These are phyloP conservation scores for Lomentospora prolificans DNA, from an alignment of 2,329 filamentous ascomycete species.

Conservation along the genomic window DNA sequence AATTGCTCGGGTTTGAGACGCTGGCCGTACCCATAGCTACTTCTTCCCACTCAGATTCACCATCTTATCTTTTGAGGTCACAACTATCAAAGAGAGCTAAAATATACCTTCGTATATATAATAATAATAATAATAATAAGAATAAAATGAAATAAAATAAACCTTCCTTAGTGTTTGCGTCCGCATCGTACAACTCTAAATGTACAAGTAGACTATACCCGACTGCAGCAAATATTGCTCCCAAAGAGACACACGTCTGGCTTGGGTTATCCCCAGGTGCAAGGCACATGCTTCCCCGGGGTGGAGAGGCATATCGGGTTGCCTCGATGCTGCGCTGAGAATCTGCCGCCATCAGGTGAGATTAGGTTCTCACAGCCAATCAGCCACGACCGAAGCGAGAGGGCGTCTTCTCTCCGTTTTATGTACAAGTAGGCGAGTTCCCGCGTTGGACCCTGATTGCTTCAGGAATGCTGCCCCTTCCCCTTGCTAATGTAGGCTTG, in stretches of 20 bases:
- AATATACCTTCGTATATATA: neutral
- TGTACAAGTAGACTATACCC: no score
- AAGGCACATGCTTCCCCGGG: neutral
- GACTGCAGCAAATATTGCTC: no score
- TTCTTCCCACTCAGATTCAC: no score
- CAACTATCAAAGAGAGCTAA: neutral
- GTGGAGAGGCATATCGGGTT: neutral
- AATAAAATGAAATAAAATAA: neutral
- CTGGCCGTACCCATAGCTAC: no score
- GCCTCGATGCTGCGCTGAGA: neutral
- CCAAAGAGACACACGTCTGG: neutral
- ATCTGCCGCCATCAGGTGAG: neutral
- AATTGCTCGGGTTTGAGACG: neutral
- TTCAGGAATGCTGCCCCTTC: neutral
- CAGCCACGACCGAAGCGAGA: neutral
- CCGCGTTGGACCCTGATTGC: conserved; percentile 1
- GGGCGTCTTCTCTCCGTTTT: neutral
- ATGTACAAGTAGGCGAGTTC: neutral
- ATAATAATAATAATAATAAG: no score
- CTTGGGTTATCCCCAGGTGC: neutral
- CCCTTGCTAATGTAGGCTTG: neutral
- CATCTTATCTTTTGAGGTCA: no score
- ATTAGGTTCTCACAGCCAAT: neutral
- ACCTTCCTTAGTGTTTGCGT: no score
- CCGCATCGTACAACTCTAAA: no score